These are phyloP conservation scores for Colletotrichum acutatum DNA, from an alignment of 2,329 filamentous ascomycete genomes.

Conservation along the genomic window DNA sequence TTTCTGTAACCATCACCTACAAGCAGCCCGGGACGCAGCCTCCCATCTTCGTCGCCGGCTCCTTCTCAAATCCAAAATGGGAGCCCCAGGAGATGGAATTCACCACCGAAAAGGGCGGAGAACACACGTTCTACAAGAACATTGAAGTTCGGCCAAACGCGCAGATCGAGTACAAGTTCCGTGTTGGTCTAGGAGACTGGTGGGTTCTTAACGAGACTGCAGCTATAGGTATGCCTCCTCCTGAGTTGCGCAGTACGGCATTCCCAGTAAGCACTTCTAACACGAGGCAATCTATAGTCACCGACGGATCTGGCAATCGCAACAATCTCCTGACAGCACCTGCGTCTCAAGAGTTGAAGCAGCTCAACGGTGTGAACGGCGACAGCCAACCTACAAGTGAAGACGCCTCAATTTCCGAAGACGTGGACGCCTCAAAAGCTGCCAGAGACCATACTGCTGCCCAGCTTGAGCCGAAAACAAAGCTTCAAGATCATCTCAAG, in stretches of 20 bases:
- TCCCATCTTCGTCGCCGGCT: conserved; percentile 77
- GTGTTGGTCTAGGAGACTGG: conserved; percentile 73
- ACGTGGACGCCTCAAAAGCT: conserved; percentile 14
- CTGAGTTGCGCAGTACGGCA: not conserved
- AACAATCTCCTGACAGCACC: conserved; percentile 58
- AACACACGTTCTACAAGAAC: conserved; percentile 67
- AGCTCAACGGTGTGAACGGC: conserved; percentile 20
- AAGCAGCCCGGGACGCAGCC: conserved; percentile 68
- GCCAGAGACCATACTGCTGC: not conserved
- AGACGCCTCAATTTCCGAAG: not conserved
- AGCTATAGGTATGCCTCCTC: conserved; percentile 62
- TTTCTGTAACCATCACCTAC: conserved; percentile 69
- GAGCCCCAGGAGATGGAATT: conserved; percentile 72
- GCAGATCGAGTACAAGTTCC: conserved; percentile 80
- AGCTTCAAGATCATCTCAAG: conserved; percentile 11
- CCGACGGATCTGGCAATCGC: conserved; percentile 57
- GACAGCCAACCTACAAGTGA: not conserved
- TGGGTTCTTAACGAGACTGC: conserved; percentile 75
- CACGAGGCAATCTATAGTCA: conserved; percentile 41
- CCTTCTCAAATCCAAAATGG: conserved; percentile 76
- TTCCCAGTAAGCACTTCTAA: conserved; percentile 8
- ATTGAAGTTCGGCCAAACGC: conserved; percentile 66
- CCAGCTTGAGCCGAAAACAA: conserved; percentile 39
- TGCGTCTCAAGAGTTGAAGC: not conserved
- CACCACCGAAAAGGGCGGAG: conserved; percentile 59